phyloP scores from a whole-genome alignment of 2,329 filamentous ascomycete species.

The Metarhizium robertsii region DNA sequence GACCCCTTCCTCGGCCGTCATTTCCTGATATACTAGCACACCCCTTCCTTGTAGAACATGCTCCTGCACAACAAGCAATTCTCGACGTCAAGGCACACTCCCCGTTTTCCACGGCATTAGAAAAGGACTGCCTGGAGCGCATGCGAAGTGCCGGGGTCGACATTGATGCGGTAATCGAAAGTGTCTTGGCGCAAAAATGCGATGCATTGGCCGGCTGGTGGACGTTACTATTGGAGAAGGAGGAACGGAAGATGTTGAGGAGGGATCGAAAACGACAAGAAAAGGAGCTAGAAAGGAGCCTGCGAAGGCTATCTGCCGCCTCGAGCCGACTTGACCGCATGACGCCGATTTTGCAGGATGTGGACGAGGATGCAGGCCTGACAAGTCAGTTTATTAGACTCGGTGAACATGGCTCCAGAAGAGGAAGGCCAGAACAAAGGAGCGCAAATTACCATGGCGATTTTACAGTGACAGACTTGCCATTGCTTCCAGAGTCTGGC shows the following conservation, averaged over 20 bases:
- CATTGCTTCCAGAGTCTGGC: slow-evolving; percentile 59
- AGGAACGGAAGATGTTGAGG: slow-evolving; percentile 74
- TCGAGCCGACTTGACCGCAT: slow-evolving; percentile 79
- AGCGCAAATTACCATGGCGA: slow-evolving; percentile 56
- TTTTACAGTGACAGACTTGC: slow-evolving; percentile 62
- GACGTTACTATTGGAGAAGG: slow-evolving; percentile 88
- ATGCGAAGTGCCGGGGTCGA: slow-evolving; percentile 93
- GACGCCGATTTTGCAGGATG: slow-evolving; percentile 66
- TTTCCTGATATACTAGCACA: slow-evolving; percentile 80
- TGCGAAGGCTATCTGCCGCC: slow-evolving; percentile 77
- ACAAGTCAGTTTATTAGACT: slow-evolving; percentile 33
- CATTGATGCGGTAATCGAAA: slow-evolving; percentile 89
- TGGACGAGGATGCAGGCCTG: slow-evolving; percentile 63
- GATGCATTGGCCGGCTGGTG: slow-evolving; percentile 93
- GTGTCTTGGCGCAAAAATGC: slow-evolving; percentile 81
- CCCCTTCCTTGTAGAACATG: slow-evolving; percentile 79
- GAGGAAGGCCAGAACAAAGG: slow-evolving; percentile 69
- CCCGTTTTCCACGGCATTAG: slow-evolving; percentile 75
- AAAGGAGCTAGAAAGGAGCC: slow-evolving; percentile 69
- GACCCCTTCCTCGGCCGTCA: slow-evolving; percentile 72
- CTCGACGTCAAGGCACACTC: slow-evolving; percentile 71
- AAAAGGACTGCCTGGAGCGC: slow-evolving; percentile 83
- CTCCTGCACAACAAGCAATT: slow-evolving; percentile 80
- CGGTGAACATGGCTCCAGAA: slow-evolving; percentile 44
- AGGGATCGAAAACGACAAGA: slow-evolving; percentile 78